A percentile compares a stretch with the other conserved stretches of the same genome.
Evolutionary conservation across 495 filamentous ascomycete genomes (phyloP).

Genomic region (Chaetomidium leptoderma): DNA sequence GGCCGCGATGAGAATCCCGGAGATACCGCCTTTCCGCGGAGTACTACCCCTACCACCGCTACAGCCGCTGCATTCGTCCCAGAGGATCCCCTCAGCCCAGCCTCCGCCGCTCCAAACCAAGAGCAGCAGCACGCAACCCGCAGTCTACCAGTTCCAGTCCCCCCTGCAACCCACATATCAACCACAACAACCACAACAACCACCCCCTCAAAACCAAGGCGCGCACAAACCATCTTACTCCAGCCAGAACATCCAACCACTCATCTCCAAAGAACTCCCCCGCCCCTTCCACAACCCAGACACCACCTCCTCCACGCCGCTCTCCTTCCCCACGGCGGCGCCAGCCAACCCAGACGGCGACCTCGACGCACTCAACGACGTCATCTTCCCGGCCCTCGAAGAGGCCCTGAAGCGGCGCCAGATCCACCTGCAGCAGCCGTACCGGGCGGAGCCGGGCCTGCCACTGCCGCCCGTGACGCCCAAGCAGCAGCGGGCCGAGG

Average conservation of each 20-base stretch:
- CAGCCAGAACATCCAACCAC: conserved; percentile 10
- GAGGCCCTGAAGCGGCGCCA: conserved; percentile 79
- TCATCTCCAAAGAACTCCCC: conserved; percentile 27
- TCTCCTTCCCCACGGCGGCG: conserved; percentile 42
- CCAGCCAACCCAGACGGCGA: conserved; percentile 46
- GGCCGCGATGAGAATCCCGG: conserved; percentile 43
- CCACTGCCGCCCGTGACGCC: conserved; percentile 38
- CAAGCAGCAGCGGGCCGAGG: conserved; percentile 59
- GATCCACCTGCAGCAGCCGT: conserved; percentile 55
- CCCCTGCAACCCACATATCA: conserved; percentile 20
- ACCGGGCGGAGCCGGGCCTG: conserved; percentile 38
- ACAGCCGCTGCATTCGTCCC: conserved; percentile 17
- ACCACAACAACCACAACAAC: conserved; percentile 6
- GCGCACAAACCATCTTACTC: conserved; percentile 7
- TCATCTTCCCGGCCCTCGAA: conserved; percentile 86
- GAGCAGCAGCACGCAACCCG: neutral
- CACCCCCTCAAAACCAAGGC: conserved; percentile 3
- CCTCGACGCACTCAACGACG: conserved; percentile 64
- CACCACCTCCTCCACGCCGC: conserved; percentile 9
- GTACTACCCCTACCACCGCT: neutral
- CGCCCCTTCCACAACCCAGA: conserved; percentile 17
- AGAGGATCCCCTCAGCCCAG: conserved; percentile 33
- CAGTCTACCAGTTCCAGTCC: conserved; percentile 8
- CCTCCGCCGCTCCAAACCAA: conserved; percentile 15
- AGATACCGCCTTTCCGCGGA: conserved; percentile 52